phyloP scores from a whole-genome alignment of 192 early-diverging fungal species.

The Coemansia sp. region DNA sequence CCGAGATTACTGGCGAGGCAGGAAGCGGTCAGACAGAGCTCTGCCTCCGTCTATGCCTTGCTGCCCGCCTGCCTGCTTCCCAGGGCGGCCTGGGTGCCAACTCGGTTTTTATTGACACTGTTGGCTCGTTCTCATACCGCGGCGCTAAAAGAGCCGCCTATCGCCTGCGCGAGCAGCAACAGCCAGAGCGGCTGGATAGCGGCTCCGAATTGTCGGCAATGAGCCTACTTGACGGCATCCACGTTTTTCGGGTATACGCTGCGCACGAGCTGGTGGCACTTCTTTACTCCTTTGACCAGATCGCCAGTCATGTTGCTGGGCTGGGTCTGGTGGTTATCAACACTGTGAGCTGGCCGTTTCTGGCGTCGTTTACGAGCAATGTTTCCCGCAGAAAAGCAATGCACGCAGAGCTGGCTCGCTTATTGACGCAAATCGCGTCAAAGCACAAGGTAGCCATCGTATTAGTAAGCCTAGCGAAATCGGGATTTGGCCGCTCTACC shows the following conservation, averaged over 20 bases:
- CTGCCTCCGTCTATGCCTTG: constrained; percentile 24
- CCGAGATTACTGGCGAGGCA: constrained; percentile 19
- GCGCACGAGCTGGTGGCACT: constrained; percentile 36
- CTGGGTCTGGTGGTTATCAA: constrained; percentile 28
- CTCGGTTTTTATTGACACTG: constrained; percentile 25
- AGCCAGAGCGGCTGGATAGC: background rate
- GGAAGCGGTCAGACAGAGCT: constrained; percentile 19
- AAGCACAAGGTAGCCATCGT: constrained; percentile 24
- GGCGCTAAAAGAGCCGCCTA: constrained; percentile 7
- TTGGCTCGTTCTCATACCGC: constrained; percentile 18
- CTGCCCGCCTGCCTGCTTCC: constrained; percentile 10
- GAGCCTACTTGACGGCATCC: constrained; percentile 8
- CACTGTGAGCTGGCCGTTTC: constrained; percentile 40
- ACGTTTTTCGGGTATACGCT: constrained; percentile 26
- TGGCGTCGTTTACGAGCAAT: constrained; percentile 29
- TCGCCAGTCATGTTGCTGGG: background rate
- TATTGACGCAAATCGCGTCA: constrained; percentile 19
- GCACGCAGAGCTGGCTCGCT: constrained; percentile 22
- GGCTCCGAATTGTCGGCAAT: background rate
- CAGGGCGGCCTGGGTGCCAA: constrained; percentile 1
- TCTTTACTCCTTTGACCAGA: constrained; percentile 15
- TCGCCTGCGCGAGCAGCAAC: background rate
- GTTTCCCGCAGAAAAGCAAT: constrained; percentile 21
- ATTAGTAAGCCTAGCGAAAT: constrained; percentile 34
- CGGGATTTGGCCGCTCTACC: background rate